Evolutionary conservation across 2,329 filamentous ascomycete genomes (phyloP), one percentile per base, ranked within the genome.

Genomic region (Sphaerostilbella broomeana): DNA sequence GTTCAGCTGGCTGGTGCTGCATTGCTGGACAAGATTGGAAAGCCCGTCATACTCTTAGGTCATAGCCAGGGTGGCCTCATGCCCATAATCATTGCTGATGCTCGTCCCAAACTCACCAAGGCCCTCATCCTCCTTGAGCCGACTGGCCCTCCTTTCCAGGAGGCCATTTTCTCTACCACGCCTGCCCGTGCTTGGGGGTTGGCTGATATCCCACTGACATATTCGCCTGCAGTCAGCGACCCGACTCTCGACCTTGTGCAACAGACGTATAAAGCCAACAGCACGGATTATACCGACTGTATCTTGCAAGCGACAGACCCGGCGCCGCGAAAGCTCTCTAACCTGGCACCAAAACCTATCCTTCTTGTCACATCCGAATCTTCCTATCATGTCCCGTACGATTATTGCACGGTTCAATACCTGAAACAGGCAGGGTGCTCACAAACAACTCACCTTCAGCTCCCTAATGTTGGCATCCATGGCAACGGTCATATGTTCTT

Each of bases 401-500:
- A 72, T 45, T 61, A 64, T 49, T 67, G 61, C 41, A 64, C 56
- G 1, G 61, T 63, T 4, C 44, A 49, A 28, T 70, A 59, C 42
- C 51, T 72, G 20, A 51, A 53, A 34, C 68, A 72, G 51, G 69
- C 66, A 4, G 67, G 67, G 1, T 53, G 58, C 47, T 46, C 50
- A 17, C 46, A 48, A 28, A 44, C 56, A 20, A 48, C 63, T 36
- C 57, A 62, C 45, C 22, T 68, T 26, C 54, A 57, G 47, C 56
- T 72, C 16, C 56, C 42, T 5, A 54, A 65, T 20, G 49, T 51
- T 6, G 64, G 63, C 4, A 59, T 70, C 24, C 46, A 53, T 25
- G 69, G 68, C 6, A 71, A 72, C 42, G 66, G 63, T 0, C 68
- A 72, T 52, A 62, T 72, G 61, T 60, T 67, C 40, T 69, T 71